A percentile compares a stretch with the other conserved stretches of the same genome.
Conservation (phyloP, 2,329 filamentous ascomycete genomes). For the Fusarium transvaalense region DNA sequence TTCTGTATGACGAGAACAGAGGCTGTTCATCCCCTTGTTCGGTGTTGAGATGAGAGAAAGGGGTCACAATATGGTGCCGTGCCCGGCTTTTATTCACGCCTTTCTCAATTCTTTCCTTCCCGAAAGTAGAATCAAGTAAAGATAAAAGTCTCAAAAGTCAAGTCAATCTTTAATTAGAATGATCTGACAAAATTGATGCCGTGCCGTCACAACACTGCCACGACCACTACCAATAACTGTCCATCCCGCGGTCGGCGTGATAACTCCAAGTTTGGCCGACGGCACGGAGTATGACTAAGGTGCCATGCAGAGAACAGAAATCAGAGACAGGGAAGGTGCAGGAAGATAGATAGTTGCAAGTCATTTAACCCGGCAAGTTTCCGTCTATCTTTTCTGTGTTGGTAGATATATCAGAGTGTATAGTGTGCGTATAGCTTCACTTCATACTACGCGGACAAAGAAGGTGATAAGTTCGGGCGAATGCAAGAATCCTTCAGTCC, state of each 20-base stretch:
- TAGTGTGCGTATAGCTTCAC: not conserved
- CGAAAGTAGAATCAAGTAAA: not conserved
- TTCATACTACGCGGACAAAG: not conserved
- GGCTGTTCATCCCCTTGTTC: not conserved
- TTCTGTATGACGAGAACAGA: not conserved
- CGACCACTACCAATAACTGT: conserved; percentile 3
- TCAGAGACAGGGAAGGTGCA: not conserved
- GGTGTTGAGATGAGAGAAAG: conserved; percentile 18
- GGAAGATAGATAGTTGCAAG: not conserved
- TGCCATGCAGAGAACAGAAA: not conserved
- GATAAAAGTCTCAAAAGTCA: not conserved
- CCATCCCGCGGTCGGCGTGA: conserved; percentile 9
- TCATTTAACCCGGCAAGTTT: not conserved
- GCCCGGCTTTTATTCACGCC: not conserved
- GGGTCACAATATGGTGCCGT: conserved; percentile 1
- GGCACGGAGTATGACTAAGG: conserved; percentile 6
- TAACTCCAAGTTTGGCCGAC: conserved; percentile 14
- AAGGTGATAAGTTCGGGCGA: not conserved
- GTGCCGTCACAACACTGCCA: conserved; percentile 9
- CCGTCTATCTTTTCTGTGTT: not conserved
- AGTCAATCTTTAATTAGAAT: conserved; percentile 3
- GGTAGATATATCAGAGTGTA: not conserved
- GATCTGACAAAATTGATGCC: conserved; percentile 8
- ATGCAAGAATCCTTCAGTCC: not conserved
- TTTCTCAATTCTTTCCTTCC: not conserved